phyloP scores from a whole-genome alignment of 2,329 filamentous ascomycete species.

The Trichophyton mentagrophytes region DNA sequence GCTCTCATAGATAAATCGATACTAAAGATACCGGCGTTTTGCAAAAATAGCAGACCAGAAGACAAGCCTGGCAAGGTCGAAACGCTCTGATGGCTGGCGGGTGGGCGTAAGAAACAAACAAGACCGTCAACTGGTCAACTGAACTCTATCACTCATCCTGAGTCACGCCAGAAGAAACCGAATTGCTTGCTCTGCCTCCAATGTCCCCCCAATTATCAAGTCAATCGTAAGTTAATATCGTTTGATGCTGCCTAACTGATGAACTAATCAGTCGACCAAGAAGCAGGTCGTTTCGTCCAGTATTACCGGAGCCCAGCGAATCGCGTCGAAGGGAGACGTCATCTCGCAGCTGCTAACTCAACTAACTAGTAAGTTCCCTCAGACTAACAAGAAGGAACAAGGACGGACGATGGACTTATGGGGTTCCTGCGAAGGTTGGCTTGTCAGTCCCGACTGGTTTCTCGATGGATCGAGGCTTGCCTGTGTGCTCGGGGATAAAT shows the following conservation, averaged over 20 bases:
- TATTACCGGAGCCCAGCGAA: background rate
- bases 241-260: background rate
- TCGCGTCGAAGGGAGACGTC: background rate
- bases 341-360: background rate
- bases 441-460: background rate
- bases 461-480: background rate
- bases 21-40: background rate
- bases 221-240: background rate
- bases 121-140: too few relatives aligned
- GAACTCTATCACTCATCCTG: slow-evolving; percentile 3
- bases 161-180: background rate
- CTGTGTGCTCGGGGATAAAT: background rate
- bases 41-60: background rate
- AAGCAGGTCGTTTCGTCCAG: background rate
- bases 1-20: background rate
- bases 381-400: background rate
- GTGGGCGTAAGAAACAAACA: too few relatives aligned
- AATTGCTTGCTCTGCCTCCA: background rate
- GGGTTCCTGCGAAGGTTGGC: background rate
- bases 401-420: background rate
- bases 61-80: too few relatives aligned
- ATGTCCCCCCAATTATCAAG: background rate
- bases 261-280: background rate
- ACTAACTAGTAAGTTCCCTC: background rate
- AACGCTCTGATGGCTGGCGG: background rate